phyloP scores from a whole-genome alignment of 2,329 filamentous ascomycete genomes.

The Lachnellula suecica region DNA sequence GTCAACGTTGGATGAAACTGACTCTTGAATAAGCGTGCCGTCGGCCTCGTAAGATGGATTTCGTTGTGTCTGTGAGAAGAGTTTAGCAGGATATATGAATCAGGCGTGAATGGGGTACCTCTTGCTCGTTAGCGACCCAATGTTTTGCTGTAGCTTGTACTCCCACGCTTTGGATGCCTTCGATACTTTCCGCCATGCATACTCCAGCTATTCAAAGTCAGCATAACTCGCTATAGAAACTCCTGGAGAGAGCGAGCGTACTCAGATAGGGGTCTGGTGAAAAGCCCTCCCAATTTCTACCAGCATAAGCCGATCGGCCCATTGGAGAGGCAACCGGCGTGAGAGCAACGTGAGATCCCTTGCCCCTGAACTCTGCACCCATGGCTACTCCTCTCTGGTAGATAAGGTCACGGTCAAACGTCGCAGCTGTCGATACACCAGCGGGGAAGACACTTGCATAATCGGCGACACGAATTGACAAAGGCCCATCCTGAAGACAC shows the following conservation, averaged over 20 bases:
- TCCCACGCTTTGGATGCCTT: constrained; percentile 50
- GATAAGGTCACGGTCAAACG: constrained; percentile 66
- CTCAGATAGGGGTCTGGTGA: constrained; percentile 34
- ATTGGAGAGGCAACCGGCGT: constrained; percentile 45
- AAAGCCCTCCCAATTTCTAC: constrained; percentile 39
- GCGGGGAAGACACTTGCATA: constrained; percentile 70
- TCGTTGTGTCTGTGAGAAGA: constrained; percentile 12
- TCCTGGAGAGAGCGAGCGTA: neutral
- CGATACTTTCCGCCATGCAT: constrained; percentile 58
- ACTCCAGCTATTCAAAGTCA: constrained; percentile 47
- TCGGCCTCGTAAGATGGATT: constrained; percentile 24
- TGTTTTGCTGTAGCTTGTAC: constrained; percentile 50
- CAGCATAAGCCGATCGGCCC: constrained; percentile 45
- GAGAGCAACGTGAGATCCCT: constrained; percentile 74
- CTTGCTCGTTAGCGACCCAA: constrained; percentile 76
- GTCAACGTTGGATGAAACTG: constrained; percentile 73
- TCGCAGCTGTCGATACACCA: constrained; percentile 65
- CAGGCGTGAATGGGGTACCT: constrained; percentile 36
- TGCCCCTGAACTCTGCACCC: constrained; percentile 64
- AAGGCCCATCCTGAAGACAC: constrained; percentile 43
- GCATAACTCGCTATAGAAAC: neutral
- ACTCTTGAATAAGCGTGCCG: constrained; percentile 48
- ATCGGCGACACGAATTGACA: constrained; percentile 69
- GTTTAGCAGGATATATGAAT: no score
- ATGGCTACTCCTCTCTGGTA: constrained; percentile 44